These are phyloP conservation scores for Trypanosoma scelopori DNA, from an alignment of 208 protist species.

Conservation along the genomic window DNA sequence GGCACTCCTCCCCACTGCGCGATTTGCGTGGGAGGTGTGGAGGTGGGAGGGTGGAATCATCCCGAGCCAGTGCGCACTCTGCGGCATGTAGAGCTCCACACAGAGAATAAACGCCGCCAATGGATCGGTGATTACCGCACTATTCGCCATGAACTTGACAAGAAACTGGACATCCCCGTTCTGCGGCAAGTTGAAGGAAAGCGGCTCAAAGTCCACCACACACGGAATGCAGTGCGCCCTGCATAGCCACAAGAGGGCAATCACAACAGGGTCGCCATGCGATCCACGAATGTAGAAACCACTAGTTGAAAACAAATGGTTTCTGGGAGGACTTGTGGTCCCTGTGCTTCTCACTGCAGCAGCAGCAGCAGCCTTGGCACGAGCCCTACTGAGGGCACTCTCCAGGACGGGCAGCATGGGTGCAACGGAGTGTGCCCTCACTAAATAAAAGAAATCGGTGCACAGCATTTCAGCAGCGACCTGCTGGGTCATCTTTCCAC, in stretches of 20 bases:
- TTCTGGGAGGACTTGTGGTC: background rate
- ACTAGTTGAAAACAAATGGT: background rate
- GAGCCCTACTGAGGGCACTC: slow-evolving; percentile 44
- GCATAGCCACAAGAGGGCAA: slow-evolving; percentile 76
- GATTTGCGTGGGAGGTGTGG: background rate
- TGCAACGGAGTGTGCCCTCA: slow-evolving; percentile 40
- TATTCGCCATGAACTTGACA: slow-evolving; percentile 8
- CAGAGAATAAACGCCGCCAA: slow-evolving; percentile 29
- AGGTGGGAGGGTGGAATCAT: background rate
- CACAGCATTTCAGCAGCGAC: slow-evolving; percentile 70
- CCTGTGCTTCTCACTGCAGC: background rate
- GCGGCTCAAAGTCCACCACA: slow-evolving; percentile 53
- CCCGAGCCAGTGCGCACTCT: slow-evolving; percentile 30
- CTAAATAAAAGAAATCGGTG: slow-evolving; percentile 64
- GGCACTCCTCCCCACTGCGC: slow-evolving; percentile 18
- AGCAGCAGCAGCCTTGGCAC: slow-evolving; percentile 26
- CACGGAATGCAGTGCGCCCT: slow-evolving; percentile 64
- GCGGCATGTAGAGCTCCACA: slow-evolving; percentile 25
- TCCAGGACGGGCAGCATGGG: slow-evolving; percentile 58
- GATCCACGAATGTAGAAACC: slow-evolving; percentile 55
- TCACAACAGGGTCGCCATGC: slow-evolving; percentile 59
- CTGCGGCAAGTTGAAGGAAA: slow-evolving; percentile 5
- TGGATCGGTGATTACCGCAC: slow-evolving; percentile 22
- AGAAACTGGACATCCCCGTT: slow-evolving; percentile 17
- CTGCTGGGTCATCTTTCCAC: slow-evolving; percentile 57